Base-by-base conservation (phyloP, 2,329 filamentous ascomycete species). In the Fusarium luffae region DNA sequence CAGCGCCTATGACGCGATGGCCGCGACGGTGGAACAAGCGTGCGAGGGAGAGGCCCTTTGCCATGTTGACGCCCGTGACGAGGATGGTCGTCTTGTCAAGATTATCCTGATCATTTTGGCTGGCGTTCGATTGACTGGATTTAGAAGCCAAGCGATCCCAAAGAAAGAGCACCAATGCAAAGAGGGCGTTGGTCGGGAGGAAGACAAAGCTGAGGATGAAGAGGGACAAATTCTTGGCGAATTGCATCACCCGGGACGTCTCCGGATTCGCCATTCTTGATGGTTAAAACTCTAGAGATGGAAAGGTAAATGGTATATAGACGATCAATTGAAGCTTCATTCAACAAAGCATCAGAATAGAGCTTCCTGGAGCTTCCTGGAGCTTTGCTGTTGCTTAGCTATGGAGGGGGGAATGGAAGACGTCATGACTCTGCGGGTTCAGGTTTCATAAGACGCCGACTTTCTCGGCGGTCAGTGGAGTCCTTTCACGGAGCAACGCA, bases 21-120 rank as follows among this genome's bases (percentile, higher is more conserved):
- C 90, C 90, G 2, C 85, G 83, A 25, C 85, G 78, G 70, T 90
- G 84, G 77, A 93, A 91, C 5, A 86, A 78, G 34, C 92, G 86
- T 7, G 91, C 90, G 11, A 94, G 80, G 0, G 83, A 81, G 5
- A 94, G 82, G 6, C 91, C 92, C 76, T 93, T 92, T 44, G 87
- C 84, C 86, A 93, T 94, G 47, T 88, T 88, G 4, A 93, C 84
- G 3, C 92, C 92, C 0, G 92, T 93, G 43, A 94, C 85, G 16
- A 94, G 84, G 37, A 94, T 81, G 0, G 86, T 91, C 56, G 74
- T 72, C 19, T 34, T 64, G 28, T 67, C 63, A 23, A 66, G 13
- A 14, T 48, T 47, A 16, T 65, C 54, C 14, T 46, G 30, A 9
- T 44, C 57, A 59, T 67, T 9, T 0, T 44, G 34, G 11, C 34